Conservation (phyloP, 306 rosid genomes). For the Dicorynia guianensis region DNA sequence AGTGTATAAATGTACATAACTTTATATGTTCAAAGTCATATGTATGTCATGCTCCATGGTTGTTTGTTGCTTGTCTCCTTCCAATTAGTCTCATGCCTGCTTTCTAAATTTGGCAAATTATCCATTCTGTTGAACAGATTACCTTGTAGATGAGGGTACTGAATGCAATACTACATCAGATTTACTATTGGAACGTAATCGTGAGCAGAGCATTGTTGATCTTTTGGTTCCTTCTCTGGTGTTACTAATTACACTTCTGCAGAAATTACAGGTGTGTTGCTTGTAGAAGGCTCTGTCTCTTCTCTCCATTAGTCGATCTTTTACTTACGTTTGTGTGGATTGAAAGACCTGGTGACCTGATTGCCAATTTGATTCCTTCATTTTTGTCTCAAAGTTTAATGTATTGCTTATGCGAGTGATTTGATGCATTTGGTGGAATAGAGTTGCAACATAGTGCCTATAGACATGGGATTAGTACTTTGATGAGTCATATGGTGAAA, state of each 20-base stretch:
- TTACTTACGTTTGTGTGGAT: no score
- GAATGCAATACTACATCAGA: constrained; percentile 96
- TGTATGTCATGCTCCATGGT: neutral
- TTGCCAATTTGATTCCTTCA: no score
- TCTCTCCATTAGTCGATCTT: neutral
- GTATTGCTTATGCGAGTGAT: no score
- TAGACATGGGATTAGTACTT: no score
- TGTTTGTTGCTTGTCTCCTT: neutral
- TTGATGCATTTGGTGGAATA: no score
- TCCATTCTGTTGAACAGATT: constrained; percentile 67
- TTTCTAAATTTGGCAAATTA: constrained; percentile 19
- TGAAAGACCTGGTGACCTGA: no score
- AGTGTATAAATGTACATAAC: neutral
- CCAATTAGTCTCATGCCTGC: neutral
- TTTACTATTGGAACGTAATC: constrained; percentile 83
- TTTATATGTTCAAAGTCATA: neutral
- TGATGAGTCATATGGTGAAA: no score
- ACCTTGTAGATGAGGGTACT: constrained; percentile 98
- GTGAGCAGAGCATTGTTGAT: constrained; percentile 88
- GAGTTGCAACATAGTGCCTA: no score
- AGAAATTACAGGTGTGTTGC: constrained; percentile 78
- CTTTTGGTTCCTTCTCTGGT: constrained; percentile 88
- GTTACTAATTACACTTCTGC: constrained; percentile 77
- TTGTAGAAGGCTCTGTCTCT: constrained; percentile 25
- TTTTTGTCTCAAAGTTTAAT: no score